Percentiles rank a stretch among this genome's conserved stretches.
Conservation (phyloP, 1,139 yeast species). For the Sugiyamaella grinbergsii region DNA sequence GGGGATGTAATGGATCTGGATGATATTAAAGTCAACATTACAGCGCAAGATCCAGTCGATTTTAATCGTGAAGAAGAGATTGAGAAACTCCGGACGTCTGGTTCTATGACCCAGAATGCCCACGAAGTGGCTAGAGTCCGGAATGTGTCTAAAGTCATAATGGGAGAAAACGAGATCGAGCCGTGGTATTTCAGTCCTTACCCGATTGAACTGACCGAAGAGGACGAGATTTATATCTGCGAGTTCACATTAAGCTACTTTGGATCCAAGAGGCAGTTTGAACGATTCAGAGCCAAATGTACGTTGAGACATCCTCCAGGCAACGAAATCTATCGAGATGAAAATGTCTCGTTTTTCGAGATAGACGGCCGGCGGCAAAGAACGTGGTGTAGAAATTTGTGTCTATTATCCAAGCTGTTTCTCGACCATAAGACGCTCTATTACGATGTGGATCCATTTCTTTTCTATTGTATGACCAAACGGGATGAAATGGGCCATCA, state of each 20-base stretch:
- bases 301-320: conserved; percentile 94
- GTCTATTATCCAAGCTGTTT: conserved; percentile 82
- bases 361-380: conserved; percentile 95
- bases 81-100: conserved; percentile 85
- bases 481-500: conserved; percentile 90
- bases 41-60: conserved; percentile 53
- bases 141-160: conserved; percentile 70
- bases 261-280: conserved; percentile 88
- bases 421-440: conserved; percentile 93
- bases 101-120: conserved; percentile 91
- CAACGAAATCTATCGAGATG: conserved; percentile 92
- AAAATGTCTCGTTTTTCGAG: conserved; percentile 81
- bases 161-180: conserved; percentile 90
- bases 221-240: conserved; percentile 84
- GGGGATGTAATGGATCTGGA: conserved; percentile 67
- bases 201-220: conserved; percentile 91
- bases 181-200: conserved; percentile 99
- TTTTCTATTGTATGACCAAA: conserved; percentile 92
- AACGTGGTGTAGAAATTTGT: conserved; percentile 94
- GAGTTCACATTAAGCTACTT: conserved; percentile 88
- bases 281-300: conserved; percentile 83
- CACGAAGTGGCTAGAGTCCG: conserved; percentile 91
- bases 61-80: conserved; percentile 88
- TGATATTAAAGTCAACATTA: conserved; percentile 80
- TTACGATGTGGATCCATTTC: conserved; percentile 95